Conservation (phyloP, 1,139 yeast genomes). For the Taphrina communis region DNA sequence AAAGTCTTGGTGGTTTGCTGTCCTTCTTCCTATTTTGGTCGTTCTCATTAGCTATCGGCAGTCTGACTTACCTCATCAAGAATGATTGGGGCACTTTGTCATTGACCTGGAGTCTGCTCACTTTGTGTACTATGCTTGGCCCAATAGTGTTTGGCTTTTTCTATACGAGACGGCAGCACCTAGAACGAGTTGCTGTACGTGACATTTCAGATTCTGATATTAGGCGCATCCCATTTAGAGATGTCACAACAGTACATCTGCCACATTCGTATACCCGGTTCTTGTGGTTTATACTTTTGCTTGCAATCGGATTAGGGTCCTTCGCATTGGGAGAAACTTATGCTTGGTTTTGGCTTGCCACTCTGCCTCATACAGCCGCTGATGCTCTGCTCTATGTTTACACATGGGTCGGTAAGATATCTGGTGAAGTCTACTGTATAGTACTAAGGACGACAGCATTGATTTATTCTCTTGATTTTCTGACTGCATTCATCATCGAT, state of each 20-base stretch:
- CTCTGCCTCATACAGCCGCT: constrained; percentile 43
- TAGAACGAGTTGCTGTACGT: constrained; percentile 3
- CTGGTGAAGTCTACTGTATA: not conserved
- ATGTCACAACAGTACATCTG: constrained; percentile 2
- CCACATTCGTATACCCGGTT: constrained; percentile 43
- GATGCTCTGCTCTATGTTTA: constrained; percentile 44
- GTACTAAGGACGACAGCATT: constrained; percentile 26
- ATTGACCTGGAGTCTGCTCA: constrained; percentile 44
- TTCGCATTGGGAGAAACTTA: constrained; percentile 43
- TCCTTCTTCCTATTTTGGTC: constrained; percentile 43
- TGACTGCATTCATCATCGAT: constrained; percentile 41
- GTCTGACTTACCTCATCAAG: constrained; percentile 31
- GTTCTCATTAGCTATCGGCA: constrained; percentile 42
- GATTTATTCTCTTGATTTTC: constrained; percentile 41
- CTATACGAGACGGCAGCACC: constrained; percentile 19
- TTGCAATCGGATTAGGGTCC: constrained; percentile 43
- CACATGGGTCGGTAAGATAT: constrained; percentile 32
- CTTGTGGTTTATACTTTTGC: constrained; percentile 42
- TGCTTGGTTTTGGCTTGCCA: constrained; percentile 42
- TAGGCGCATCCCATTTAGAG: constrained; percentile 8
- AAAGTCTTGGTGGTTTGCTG: constrained; percentile 40
- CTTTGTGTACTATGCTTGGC: constrained; percentile 42
- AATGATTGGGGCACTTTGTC: constrained; percentile 40
- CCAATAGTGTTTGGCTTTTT: constrained; percentile 33
- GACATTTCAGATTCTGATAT: not conserved